These are phyloP conservation scores for Pseudogymnoascus sp. DNA, from an alignment of 2,329 filamentous ascomycete genomes.

Conservation along the genomic window DNA sequence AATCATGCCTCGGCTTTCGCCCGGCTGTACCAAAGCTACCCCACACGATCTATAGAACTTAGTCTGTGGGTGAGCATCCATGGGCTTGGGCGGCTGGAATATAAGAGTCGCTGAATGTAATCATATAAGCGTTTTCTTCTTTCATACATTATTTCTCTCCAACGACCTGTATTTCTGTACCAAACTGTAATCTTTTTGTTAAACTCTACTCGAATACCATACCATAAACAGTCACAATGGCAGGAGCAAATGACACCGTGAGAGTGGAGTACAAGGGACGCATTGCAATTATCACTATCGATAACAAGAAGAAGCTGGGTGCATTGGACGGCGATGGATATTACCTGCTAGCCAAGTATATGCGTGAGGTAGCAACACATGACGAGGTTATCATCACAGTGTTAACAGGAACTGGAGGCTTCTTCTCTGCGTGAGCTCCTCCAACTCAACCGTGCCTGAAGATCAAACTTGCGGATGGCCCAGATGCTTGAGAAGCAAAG, in stretches of 20 bases:
- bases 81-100: neutral
- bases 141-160: neutral
- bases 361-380: conserved; percentile 71
- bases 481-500: neutral
- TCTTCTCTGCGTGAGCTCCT: conserved; percentile 73
- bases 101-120: neutral
- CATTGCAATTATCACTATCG: conserved; percentile 79
- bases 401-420: conserved; percentile 63
- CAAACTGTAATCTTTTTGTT: neutral
- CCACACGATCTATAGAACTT: neutral
- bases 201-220: neutral
- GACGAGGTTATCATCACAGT: conserved; percentile 82
- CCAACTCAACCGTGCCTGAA: neutral
- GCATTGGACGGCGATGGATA: conserved; percentile 68
- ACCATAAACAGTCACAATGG: neutral
- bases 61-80: neutral
- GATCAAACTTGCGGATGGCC: neutral
- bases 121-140: conserved; percentile 1
- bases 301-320: conserved; percentile 81
- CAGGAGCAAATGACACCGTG: conserved; percentile 14
- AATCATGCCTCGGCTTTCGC: conserved; percentile 5
- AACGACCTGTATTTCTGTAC: neutral
- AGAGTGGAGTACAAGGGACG: conserved; percentile 58
- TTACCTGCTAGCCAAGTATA: conserved; percentile 64
- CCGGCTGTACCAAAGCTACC: conserved; percentile 3